Evolutionary conservation across 1,284 basidiomycete species (phyloP), one percentile per base, ranked within the genome.

Genomic region (Violaceomyces palustris): DNA sequence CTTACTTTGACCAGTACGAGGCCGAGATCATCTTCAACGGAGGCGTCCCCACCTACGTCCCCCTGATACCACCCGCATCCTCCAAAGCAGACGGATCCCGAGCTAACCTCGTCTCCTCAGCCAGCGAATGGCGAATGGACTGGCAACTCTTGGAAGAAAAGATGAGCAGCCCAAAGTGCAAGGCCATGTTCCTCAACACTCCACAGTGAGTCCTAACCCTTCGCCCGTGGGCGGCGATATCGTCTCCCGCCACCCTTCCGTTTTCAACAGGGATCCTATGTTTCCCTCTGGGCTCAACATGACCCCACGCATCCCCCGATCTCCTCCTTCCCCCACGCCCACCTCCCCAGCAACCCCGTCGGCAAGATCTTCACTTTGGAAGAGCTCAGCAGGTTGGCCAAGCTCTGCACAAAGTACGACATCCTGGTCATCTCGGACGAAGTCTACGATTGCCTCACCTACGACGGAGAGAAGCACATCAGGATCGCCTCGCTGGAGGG

Each of bases 341-440:
- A n/a, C n/a, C n/a, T n/a, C n/a, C 92, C 92, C 2, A 90, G 94
- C 76, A 98, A 98, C 75, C 74, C 71, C 10, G 56, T 74, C 32
- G 67, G 72, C 35, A 97, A 98, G 75, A 91, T 98, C 9, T 98
- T 94, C 73, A 86, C 84, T 4, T 79, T 80, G 42, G 72, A 79
- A 36, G 94, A 98, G 74, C 79, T 98, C 5, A 82, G 86, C 57
- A 77, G 81, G 44, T 88, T 98, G 45, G 90, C 92, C 26, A 79
- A 79, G 36, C 75, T 98, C 15, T 90, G 90, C 1, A 83, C 91
- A 67, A 88, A 97, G 76, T 85, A 87, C 75, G 91, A 99, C 73
- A 79, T 97, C 14, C 77, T 99, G 28, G 85, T 97, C 22, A 85
- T 97, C 78, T 79, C 91, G 1, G 94, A 99, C 75, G 94, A 99